Percentiles rank a stretch among this genome's conserved stretches.
Conservation (phyloP, 352 stramenopile genomes). For the Globisporangium sylvaticum region DNA sequence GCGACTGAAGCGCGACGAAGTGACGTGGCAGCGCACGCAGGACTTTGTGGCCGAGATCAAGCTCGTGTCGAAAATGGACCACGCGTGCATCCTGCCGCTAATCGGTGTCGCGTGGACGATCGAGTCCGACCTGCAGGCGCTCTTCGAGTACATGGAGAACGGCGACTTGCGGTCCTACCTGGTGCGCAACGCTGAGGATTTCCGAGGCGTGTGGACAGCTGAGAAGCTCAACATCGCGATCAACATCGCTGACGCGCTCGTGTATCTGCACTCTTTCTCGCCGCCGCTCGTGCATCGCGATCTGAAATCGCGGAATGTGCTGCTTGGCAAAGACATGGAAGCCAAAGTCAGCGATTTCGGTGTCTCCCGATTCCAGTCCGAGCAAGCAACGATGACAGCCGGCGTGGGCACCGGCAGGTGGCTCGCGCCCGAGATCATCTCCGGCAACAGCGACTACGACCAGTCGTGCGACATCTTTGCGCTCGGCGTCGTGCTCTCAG, state of each 20-base stretch:
- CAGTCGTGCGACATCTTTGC: constrained; percentile 33
- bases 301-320: constrained; percentile 38
- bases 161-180: constrained; percentile 56
- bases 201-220: constrained; percentile 19
- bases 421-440: constrained; percentile 35
- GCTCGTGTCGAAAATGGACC: constrained; percentile 50
- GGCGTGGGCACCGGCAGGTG: constrained; percentile 31
- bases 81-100: constrained; percentile 62
- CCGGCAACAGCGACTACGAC: constrained; percentile 31
- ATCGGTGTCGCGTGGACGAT: constrained; percentile 62
- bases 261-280: constrained; percentile 45
- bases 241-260: constrained; percentile 34
- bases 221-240: constrained; percentile 38
- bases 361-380: constrained; percentile 29
- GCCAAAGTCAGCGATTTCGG: constrained; percentile 43
- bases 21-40: constrained; percentile 33
- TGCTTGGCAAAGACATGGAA: constrained; percentile 21
- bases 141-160: constrained; percentile 67
- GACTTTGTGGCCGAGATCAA: constrained; percentile 72
- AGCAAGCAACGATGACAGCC: constrained; percentile 31
- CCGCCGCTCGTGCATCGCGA: constrained; percentile 35
- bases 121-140: constrained; percentile 44
- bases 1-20: constrained; percentile 38
- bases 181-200: constrained; percentile 6
- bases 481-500: constrained; percentile 34